These are phyloP conservation scores for Melampsora larici-populina DNA, from an alignment of 1,284 basidiomycete species.

Conservation along the genomic window DNA sequence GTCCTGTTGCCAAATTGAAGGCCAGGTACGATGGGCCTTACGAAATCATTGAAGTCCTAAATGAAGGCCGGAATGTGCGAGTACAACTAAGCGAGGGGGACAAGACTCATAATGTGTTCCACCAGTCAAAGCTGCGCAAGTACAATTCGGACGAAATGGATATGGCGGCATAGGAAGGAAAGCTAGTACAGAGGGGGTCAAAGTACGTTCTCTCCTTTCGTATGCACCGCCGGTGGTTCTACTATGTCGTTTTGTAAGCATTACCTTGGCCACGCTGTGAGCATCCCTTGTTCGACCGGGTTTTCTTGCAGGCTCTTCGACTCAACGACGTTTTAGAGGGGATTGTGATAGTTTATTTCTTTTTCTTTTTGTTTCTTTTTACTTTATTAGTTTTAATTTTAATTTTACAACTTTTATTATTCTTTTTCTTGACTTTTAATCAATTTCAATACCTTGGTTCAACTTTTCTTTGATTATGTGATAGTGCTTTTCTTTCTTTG, in stretches of 20 bases:
- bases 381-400: too few species aligned
- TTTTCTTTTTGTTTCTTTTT: too few species aligned
- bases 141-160: neutral
- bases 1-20: neutral
- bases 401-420: too few species aligned
- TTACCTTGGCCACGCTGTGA: neutral
- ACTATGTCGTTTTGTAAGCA: neutral
- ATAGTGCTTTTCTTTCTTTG: too few species aligned
- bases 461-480: too few species aligned
- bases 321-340: too few species aligned
- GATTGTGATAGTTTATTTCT: too few species aligned
- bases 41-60: neutral
- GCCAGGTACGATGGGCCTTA: neutral
- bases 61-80: neutral
- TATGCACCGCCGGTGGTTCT: slow-evolving; percentile 1
- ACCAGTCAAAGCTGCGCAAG: neutral
- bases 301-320: too few species aligned
- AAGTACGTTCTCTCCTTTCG: slow-evolving; percentile 18
- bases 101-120: neutral
- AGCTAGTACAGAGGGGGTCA: too few species aligned
- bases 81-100: neutral
- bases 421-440: too few species aligned
- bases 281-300: too few species aligned
- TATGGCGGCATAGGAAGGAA: neutral
- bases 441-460: too few species aligned